phyloP scores from a whole-genome alignment of 495 filamentous ascomycete genomes.

The Penicillium cosmopolitanum region DNA sequence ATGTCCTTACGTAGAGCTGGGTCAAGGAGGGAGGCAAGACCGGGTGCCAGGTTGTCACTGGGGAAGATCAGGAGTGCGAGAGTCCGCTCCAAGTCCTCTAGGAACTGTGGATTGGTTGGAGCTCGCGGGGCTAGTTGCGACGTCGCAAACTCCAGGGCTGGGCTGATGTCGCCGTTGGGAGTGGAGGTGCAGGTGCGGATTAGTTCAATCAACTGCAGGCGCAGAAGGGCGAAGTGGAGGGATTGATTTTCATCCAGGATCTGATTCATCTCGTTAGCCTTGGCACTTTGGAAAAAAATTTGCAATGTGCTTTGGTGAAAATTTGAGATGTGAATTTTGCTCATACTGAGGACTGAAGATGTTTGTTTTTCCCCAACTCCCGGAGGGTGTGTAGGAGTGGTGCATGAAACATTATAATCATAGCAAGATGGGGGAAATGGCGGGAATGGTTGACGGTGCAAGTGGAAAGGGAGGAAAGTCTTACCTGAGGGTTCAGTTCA shows the following conservation, averaged over 20 bases:
- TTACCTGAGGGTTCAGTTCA: slow-evolving; percentile 86
- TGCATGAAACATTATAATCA: slow-evolving; percentile 99
- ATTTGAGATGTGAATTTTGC: slow-evolving; percentile 43
- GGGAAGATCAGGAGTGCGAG: slow-evolving; percentile 92
- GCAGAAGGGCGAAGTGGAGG: slow-evolving; percentile 88
- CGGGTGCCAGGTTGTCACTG: slow-evolving; percentile 71
- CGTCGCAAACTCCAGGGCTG: slow-evolving; percentile 85
- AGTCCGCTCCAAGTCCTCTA: slow-evolving; percentile 86
- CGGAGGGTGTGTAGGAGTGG: slow-evolving; percentile 88
- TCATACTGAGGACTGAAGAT: slow-evolving; percentile 98
- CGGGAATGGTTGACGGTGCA: slow-evolving; percentile 9
- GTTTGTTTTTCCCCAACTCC: slow-evolving; percentile 91
- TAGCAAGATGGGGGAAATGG: slow-evolving; percentile 54
- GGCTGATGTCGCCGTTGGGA: slow-evolving; percentile 72
- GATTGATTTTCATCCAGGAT: slow-evolving; percentile 83
- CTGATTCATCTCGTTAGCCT: slow-evolving; percentile 55
- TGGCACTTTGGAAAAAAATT: slow-evolving; percentile 21
- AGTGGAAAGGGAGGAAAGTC: slow-evolving; percentile 32
- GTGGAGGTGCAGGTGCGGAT: slow-evolving; percentile 73
- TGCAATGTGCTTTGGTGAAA: slow-evolving; percentile 11
- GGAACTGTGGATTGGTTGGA: slow-evolving; percentile 76
- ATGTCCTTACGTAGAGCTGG: slow-evolving; percentile 81
- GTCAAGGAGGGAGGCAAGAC: slow-evolving; percentile 74
- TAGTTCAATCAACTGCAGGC: slow-evolving; percentile 90
- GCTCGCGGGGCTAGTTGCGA: slow-evolving; percentile 85